phyloP scores from a whole-genome alignment of 768 basidiomycete species.

The Leccinum pellstonianum region DNA sequence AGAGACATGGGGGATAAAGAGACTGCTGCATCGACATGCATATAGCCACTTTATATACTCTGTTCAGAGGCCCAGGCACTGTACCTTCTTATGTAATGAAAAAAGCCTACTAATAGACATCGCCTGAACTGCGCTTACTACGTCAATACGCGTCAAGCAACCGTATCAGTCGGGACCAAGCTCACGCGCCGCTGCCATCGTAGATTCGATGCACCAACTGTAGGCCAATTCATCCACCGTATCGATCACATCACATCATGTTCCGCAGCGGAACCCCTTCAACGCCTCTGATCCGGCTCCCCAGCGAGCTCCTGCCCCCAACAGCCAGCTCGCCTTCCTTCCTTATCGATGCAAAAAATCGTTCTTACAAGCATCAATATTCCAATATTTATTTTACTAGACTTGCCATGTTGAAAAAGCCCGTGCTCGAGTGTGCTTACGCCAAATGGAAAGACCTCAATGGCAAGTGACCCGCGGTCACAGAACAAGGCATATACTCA shows the following conservation, averaged over 20 bases:
- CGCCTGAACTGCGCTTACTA: too few species aligned
- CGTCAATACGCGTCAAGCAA: neutral
- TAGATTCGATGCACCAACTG: neutral
- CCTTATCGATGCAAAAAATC: constrained; percentile 41
- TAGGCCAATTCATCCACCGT: neutral
- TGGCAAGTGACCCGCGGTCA: constrained; percentile 30
- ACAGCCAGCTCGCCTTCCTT: constrained; percentile 38
- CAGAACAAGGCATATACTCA: constrained; percentile 7
- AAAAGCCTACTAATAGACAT: too few species aligned
- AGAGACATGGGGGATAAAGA: constrained; percentile 45
- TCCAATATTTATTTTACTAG: constrained; percentile 71
- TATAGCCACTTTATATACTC: constrained; percentile 3
- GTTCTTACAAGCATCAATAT: constrained; percentile 66
- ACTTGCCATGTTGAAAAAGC: constrained; percentile 46
- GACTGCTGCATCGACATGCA: neutral
- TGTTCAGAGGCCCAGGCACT: neutral
- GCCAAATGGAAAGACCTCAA: constrained; percentile 49
- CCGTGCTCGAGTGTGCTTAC: constrained; percentile 49
- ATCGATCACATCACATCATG: neutral
- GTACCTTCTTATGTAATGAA: too few species aligned
- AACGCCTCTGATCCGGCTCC: constrained; percentile 19
- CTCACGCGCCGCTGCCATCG: too few species aligned
- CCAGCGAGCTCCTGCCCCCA: constrained; percentile 32
- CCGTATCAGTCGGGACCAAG: neutral
- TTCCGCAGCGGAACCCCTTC: constrained; percentile 22